phyloP scores from a whole-genome alignment of 2,329 filamentous ascomycete genomes.

The Harringtonia aguacate region DNA sequence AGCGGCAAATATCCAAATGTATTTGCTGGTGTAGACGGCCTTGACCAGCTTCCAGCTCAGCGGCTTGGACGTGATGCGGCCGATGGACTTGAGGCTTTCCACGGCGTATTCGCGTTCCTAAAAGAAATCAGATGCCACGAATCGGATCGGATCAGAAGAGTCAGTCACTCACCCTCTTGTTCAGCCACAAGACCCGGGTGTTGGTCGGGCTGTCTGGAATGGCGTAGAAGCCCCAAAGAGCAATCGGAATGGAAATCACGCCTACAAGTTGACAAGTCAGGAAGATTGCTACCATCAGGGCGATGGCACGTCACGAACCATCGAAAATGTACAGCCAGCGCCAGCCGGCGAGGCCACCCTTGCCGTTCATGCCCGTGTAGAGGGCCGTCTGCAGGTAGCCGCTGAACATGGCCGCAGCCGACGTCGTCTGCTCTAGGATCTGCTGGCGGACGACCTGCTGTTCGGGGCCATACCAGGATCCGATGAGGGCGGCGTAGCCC shows the following conservation, averaged over 20 bases:
- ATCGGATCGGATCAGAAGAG: no score
- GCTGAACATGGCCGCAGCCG: conserved; percentile 14
- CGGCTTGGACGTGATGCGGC: background rate
- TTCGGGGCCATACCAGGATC: conserved; percentile 8
- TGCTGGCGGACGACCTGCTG: background rate
- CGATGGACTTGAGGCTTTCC: background rate
- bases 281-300: no score
- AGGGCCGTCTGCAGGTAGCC: conserved; percentile 37
- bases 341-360: conserved; percentile 11
- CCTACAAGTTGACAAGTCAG: background rate
- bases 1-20: background rate
- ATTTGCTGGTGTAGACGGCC: background rate
- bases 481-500: conserved; percentile 1
- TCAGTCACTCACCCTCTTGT: background rate
- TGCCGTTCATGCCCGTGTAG: conserved; percentile 24
- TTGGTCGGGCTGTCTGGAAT: conserved; percentile 16
- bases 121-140: background rate
- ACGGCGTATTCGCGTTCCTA: background rate
- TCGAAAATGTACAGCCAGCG: conserved; percentile 47
- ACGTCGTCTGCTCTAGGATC: conserved; percentile 1
- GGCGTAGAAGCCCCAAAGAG: conserved; percentile 36
- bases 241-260: background rate
- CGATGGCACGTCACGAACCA: conserved; percentile 27
- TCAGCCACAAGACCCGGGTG: conserved; percentile 3
- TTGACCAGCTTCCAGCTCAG: background rate